Percentiles rank a stretch among this genome's conserved stretches.
Conservation (phyloP, 2,329 filamentous ascomycete genomes). For the Fusarium denticulatum region DNA sequence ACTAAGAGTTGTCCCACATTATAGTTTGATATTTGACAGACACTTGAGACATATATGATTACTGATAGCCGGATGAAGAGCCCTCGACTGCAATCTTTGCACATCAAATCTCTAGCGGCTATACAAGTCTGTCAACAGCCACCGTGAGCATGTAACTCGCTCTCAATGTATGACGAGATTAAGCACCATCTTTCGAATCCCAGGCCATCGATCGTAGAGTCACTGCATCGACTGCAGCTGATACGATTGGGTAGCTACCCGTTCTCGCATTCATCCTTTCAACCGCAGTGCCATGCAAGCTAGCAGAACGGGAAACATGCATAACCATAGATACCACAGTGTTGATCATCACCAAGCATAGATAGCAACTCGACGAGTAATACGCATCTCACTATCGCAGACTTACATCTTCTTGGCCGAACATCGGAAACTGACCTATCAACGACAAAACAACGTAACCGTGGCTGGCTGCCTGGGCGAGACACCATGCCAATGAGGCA, state of each 20-base stretch:
- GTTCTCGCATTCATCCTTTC: conserved; percentile 3
- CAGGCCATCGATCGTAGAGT: conserved; percentile 4
- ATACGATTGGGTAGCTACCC: conserved; percentile 16
- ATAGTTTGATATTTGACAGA: neutral
- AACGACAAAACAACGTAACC: conserved; percentile 3
- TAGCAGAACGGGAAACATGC: conserved; percentile 9
- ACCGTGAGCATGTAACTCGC: neutral
- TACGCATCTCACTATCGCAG: neutral
- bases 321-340: conserved; percentile 2
- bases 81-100: neutral
- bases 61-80: neutral
- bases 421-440: neutral
- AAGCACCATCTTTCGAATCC: conserved; percentile 2
- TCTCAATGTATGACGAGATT: conserved; percentile 4
- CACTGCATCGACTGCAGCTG: neutral
- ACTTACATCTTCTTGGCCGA: conserved; percentile 1
- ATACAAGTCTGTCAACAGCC: neutral
- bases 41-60: neutral
- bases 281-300: conserved; percentile 13
- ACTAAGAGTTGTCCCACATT: neutral
- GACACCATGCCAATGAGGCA: conserved; percentile 1
- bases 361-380: conserved; percentile 12
- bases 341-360: conserved; percentile 2
- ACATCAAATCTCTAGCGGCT: neutral
- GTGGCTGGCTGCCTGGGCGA: conserved; percentile 1